These are phyloP conservation scores for Colletotrichum sublineola DNA, from an alignment of 2,329 filamentous ascomycete genomes.

Conservation along the genomic window DNA sequence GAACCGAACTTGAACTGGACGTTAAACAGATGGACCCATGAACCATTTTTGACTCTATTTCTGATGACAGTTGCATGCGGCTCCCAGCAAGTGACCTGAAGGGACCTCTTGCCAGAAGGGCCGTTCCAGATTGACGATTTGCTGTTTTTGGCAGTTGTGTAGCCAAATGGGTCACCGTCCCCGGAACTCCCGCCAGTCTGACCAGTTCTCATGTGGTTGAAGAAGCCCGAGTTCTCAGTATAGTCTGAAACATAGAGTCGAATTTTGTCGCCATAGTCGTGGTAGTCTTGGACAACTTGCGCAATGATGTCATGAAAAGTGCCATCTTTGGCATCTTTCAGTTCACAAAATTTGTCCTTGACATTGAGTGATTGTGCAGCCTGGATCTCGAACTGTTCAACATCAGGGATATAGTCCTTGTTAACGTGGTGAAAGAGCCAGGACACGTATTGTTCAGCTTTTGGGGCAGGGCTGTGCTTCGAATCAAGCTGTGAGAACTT, in stretches of 20 bases:
- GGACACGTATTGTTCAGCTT: constrained; percentile 60
- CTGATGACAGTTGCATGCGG: constrained; percentile 74
- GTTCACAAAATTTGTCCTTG: constrained; percentile 71
- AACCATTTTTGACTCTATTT: constrained; percentile 66
- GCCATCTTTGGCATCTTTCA: constrained; percentile 71
- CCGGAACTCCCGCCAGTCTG: constrained; percentile 47
- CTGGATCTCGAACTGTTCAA: constrained; percentile 57
- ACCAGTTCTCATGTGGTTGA: constrained; percentile 57
- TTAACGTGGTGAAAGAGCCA: constrained; percentile 60
- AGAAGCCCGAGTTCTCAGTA: constrained; percentile 77
- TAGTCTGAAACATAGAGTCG: constrained; percentile 87
- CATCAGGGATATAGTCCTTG: constrained; percentile 58
- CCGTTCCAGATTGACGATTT: constrained; percentile 71
- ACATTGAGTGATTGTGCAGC: constrained; percentile 57
- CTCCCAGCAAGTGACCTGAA: constrained; percentile 80
- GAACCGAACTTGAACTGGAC: constrained; percentile 74
- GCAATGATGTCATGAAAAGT: constrained; percentile 78
- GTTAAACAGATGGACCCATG: constrained; percentile 78
- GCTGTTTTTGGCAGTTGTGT: constrained; percentile 52
- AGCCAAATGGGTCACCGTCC: constrained; percentile 70
- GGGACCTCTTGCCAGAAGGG: constrained; percentile 78
- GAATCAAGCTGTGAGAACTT: constrained; percentile 43
- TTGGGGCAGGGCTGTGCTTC: constrained; percentile 43
- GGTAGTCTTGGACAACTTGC: constrained; percentile 72
- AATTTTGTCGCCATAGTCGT: constrained; percentile 58